A percentile compares a stretch with the other conserved stretches of the same genome.
Evolutionary conservation across 75 land plant species (phyloP).

Genomic region (Sequoiadendron giganteum): DNA sequence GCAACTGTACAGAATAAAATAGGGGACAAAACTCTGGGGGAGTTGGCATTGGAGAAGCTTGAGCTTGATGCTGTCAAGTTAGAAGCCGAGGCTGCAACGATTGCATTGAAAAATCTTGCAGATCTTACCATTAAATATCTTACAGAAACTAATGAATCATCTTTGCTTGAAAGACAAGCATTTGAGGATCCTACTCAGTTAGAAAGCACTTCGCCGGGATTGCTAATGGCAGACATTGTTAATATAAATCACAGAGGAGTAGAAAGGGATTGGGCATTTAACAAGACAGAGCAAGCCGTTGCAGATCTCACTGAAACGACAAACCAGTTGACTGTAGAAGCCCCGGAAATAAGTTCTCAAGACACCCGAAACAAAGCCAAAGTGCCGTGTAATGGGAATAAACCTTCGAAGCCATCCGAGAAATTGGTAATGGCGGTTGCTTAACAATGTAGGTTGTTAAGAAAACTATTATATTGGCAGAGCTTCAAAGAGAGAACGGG

Average conservation of each 20-base stretch:
- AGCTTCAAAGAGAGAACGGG: background rate
- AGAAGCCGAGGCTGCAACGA: conserved; percentile 19
- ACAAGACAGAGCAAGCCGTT: background rate
- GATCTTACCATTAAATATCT: conserved; percentile 16
- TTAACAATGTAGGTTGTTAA: background rate
- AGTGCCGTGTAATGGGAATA: background rate
- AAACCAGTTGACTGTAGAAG: background rate
- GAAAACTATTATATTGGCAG: background rate
- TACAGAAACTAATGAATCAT: background rate
- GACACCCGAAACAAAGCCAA: background rate
- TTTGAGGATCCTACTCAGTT: background rate
- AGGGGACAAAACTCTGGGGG: conserved; percentile 12
- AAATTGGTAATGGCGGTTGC: background rate
- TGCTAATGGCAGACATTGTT: background rate
- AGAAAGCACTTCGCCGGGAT: background rate
- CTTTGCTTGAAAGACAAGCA: background rate
- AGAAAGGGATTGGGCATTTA: background rate
- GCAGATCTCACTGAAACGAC: background rate
- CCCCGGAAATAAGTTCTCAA: background rate
- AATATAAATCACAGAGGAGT: background rate
- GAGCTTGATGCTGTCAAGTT: conserved; percentile 20
- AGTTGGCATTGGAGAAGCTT: conserved; percentile 14
- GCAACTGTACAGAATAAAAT: background rate
- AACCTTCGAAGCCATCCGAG: background rate
- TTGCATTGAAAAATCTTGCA: conserved; percentile 20